phyloP scores from a whole-genome alignment of 2,329 filamentous ascomycete genomes.

The Thelonectria rubi region DNA sequence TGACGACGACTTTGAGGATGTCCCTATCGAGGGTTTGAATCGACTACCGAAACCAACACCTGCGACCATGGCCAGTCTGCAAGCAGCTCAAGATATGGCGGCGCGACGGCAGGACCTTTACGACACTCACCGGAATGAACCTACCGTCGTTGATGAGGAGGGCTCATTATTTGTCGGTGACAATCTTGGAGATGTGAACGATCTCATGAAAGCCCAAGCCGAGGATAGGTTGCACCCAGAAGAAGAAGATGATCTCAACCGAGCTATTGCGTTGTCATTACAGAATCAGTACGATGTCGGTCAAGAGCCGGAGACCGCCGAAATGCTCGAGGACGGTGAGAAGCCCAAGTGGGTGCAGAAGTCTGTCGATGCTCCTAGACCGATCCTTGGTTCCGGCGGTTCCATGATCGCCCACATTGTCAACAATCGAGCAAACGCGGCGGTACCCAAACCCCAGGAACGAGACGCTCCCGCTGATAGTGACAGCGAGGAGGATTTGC shows the following conservation, averaged over 20 bases:
- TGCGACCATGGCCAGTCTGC: conserved; percentile 34
- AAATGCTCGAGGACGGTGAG: conserved; percentile 59
- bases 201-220: conserved; percentile 41
- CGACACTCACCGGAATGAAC: conserved; percentile 26
- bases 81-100: conserved; percentile 41
- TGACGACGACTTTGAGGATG: conserved; percentile 88
- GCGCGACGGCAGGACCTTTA: conserved; percentile 44
- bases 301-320: conserved; percentile 51
- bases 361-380: conserved; percentile 59
- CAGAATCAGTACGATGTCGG: conserved; percentile 64
- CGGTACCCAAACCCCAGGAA: conserved; percentile 56
- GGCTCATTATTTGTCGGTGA: conserved; percentile 58
- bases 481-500: conserved; percentile 83
- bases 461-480: conserved; percentile 54
- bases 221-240: conserved; percentile 52
- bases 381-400: conserved; percentile 61
- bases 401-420: conserved; percentile 77
- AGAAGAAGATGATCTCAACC: conserved; percentile 72
- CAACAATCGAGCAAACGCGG: conserved; percentile 75
- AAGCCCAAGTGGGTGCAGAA: conserved; percentile 65
- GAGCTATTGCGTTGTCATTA: conserved; percentile 87
- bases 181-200: conserved; percentile 37
- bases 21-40: conserved; percentile 90
- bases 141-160: conserved; percentile 48
- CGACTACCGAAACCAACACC: conserved; percentile 70